Percentiles rank a stretch among this genome's conserved stretches.
These are phyloP conservation scores for Gossypium gossypioides DNA, from an alignment of 441 rosid genomes.

Conservation along the genomic window DNA sequence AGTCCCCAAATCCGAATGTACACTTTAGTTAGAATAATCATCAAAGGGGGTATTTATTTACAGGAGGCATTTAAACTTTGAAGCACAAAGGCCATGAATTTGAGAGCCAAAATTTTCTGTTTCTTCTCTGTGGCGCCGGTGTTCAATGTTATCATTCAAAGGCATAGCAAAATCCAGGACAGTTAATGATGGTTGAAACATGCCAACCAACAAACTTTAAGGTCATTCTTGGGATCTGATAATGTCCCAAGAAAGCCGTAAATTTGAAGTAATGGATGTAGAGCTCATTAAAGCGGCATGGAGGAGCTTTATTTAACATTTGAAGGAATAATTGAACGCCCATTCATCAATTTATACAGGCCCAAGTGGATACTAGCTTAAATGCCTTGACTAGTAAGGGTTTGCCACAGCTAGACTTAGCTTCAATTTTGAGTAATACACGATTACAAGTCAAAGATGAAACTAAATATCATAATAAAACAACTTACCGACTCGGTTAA, in stretches of 20 bases:
- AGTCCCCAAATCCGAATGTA: neutral
- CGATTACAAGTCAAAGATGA: neutral
- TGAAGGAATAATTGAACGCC: no score
- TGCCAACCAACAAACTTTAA: neutral
- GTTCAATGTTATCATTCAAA: neutral
- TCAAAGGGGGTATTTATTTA: neutral
- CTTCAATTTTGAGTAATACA: neutral
- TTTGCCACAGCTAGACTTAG: neutral
- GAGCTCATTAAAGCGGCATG: neutral
- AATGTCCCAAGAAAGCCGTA: neutral
- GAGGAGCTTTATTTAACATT: neutral
- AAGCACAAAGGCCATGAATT: neutral
- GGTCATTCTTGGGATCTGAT: neutral
- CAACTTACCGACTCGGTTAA: no score
- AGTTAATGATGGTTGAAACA: neutral
- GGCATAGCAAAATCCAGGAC: neutral
- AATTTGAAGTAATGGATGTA: no score
- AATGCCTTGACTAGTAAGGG: neutral
- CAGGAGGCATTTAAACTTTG: neutral
- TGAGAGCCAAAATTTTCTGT: neutral
- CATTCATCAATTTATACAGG: neutral
- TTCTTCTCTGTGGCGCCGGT: neutral
- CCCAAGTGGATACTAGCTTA: neutral
- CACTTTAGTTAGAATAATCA: neutral
- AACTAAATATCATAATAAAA: neutral